A percentile compares a stretch with the other conserved stretches of the same genome.
Evolutionary conservation across 306 rosid genomes (phyloP).

Genomic region (Boehmeria nivea): DNA sequence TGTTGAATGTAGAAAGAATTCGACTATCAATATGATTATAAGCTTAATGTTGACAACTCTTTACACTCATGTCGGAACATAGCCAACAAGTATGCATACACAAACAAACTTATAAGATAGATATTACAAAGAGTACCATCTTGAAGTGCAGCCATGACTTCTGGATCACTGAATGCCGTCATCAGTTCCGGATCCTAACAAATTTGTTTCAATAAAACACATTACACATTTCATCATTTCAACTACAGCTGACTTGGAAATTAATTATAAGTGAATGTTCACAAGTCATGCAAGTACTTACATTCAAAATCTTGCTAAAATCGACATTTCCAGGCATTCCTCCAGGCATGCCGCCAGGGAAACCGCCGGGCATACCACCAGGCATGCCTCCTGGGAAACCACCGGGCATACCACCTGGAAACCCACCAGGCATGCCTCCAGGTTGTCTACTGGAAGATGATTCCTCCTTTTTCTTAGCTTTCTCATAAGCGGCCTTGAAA

Average conservation of each 20-base stretch:
- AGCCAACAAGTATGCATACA: neutral
- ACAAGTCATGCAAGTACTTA: conserved; percentile 28
- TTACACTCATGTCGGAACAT: neutral
- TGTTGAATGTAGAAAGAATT: neutral
- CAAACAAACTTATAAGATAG: neutral
- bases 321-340: conserved; percentile 75
- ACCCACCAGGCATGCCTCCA: conserved; percentile 69
- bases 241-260: neutral
- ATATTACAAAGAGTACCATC: conserved; percentile 48
- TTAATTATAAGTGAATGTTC: neutral
- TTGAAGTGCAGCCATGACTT: conserved; percentile 91
- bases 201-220: conserved; percentile 1
- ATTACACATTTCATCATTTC: conserved; percentile 1
- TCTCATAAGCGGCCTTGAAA: conserved; percentile 79
- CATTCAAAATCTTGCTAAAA: conserved; percentile 81
- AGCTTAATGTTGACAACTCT: too few species aligned
- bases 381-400: conserved; percentile 45
- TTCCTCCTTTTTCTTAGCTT: conserved; percentile 74
- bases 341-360: conserved; percentile 43
- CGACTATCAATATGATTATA: too few species aligned
- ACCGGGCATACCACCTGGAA: conserved; percentile 41
- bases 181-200: conserved; percentile 79
- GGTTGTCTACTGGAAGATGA: conserved; percentile 67
- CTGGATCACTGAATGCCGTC: conserved; percentile 84
- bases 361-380: conserved; percentile 33